Conservation (phyloP, 805 yeast species). For the Ogataea pilisensis region DNA sequence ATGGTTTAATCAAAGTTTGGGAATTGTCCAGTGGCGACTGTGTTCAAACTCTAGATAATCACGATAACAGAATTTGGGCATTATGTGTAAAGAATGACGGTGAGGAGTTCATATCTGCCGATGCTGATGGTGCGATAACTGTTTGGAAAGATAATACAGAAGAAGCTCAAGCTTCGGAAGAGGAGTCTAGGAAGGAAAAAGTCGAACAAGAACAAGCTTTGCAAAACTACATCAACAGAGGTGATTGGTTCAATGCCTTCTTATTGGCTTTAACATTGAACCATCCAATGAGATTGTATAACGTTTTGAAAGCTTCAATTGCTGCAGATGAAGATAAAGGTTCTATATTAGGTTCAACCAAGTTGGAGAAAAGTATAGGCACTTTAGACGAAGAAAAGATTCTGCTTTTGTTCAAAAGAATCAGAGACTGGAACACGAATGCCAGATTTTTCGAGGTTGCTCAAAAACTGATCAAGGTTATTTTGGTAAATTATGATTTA, state of each 20-base stretch:
- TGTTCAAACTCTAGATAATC: conserved; percentile 80
- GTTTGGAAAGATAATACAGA: conserved; percentile 88
- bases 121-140: conserved; percentile 90
- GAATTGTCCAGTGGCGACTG: conserved; percentile 73
- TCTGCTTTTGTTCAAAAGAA: conserved; percentile 57
- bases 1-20: conserved; percentile 92
- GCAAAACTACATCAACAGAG: conserved; percentile 62
- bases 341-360: conserved; percentile 50
- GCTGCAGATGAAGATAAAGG: conserved; percentile 44
- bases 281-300: conserved; percentile 85
- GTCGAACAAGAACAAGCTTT: conserved; percentile 89
- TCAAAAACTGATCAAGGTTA: conserved; percentile 67
- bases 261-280: conserved; percentile 78
- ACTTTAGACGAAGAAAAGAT: conserved; percentile 58
- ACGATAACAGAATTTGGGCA: conserved; percentile 94
- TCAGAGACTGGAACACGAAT: conserved; percentile 95
- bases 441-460: conserved; percentile 75
- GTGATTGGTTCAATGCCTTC: conserved; percentile 88
- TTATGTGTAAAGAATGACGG: conserved; percentile 65
- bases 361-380: conserved; percentile 62
- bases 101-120: conserved; percentile 72
- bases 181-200: conserved; percentile 47
- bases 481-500: conserved; percentile 52
- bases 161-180: conserved; percentile 54
- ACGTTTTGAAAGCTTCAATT: conserved; percentile 64